Evolutionary conservation across 2,329 filamentous ascomycete genomes (phyloP).

Genomic region (Cytospora piceae): DNA sequence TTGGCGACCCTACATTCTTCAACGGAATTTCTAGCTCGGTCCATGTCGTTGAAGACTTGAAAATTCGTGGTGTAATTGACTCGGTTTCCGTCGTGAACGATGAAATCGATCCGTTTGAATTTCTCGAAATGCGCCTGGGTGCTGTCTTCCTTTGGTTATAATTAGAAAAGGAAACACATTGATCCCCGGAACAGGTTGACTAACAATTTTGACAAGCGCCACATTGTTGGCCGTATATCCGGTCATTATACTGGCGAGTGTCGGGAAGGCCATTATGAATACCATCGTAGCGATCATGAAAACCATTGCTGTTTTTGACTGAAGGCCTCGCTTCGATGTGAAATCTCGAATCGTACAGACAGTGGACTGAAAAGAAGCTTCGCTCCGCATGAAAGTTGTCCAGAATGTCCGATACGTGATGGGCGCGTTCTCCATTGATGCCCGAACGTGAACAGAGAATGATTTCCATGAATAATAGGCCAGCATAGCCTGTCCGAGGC

Average conservation of each 20-base stretch:
- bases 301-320: conserved; percentile 33
- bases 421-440: conserved; percentile 34
- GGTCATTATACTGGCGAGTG: conserved; percentile 37
- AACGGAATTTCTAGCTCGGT: not conserved
- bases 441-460: conserved; percentile 36
- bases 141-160: not conserved
- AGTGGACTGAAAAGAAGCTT: conserved; percentile 32
- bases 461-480: conserved; percentile 36
- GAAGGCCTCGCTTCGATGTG: conserved; percentile 28
- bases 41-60: not conserved
- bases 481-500: conserved; percentile 36
- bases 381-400: conserved; percentile 33
- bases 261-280: conserved; percentile 38
- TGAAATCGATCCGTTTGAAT: not conserved
- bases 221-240: conserved; percentile 35
- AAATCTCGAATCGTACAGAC: conserved; percentile 32
- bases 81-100: conserved; percentile 13
- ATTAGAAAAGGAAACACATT: not conserved
- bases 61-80: not conserved
- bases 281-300: conserved; percentile 35
- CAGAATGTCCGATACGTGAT: conserved; percentile 38
- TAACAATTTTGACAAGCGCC: conserved; percentile 32
- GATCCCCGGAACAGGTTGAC: not conserved
- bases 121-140: conserved; percentile 5
- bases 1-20: not conserved